Evolutionary conservation across 2,329 filamentous ascomycete species (phyloP).

Genomic region (Microsporum audouinii): DNA sequence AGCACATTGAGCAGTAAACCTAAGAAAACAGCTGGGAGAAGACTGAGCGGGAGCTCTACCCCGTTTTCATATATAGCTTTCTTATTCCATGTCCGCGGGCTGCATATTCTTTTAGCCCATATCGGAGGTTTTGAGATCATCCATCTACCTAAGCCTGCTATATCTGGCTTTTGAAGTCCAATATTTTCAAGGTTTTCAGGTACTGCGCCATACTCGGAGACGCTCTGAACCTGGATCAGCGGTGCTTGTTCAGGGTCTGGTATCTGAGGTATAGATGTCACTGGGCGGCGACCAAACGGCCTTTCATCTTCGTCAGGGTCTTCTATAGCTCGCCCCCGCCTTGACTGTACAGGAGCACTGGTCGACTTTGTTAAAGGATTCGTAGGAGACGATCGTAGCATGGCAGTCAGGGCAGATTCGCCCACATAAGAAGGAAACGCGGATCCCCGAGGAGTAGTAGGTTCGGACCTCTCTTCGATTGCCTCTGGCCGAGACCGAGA

Average conservation of each 20-base stretch:
- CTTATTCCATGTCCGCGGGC: slow-evolving; percentile 62
- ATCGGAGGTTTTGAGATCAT: not conserved
- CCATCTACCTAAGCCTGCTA: not conserved
- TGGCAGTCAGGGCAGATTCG: slow-evolving; percentile 40
- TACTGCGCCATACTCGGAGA: slow-evolving; percentile 25
- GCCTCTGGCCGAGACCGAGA: slow-evolving; percentile 32
- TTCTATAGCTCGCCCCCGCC: not conserved
- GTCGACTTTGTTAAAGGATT: slow-evolving; percentile 14
- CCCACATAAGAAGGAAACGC: slow-evolving; percentile 25
- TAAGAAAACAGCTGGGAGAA: slow-evolving; percentile 75
- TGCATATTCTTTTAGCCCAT: slow-evolving; percentile 31
- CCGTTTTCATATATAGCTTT: slow-evolving; percentile 52
- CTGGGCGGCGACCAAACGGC: slow-evolving; percentile 4
- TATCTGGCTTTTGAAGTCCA: not conserved
- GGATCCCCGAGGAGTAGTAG: slow-evolving; percentile 39
- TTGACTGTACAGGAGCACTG: not conserved
- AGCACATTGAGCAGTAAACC: slow-evolving; percentile 84
- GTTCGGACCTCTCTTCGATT: slow-evolving; percentile 53
- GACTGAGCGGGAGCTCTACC: slow-evolving; percentile 56
- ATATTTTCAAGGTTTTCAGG: not conserved
- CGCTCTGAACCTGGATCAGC: slow-evolving; percentile 22
- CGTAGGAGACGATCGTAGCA: slow-evolving; percentile 36
- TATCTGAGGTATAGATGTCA: slow-evolving; percentile 16
- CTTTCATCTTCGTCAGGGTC: slow-evolving; percentile 1
- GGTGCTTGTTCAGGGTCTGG: slow-evolving; percentile 28